Evolutionary conservation across 1,284 basidiomycete genomes (phyloP).

Genomic region (Exsudoporus floridanus): DNA sequence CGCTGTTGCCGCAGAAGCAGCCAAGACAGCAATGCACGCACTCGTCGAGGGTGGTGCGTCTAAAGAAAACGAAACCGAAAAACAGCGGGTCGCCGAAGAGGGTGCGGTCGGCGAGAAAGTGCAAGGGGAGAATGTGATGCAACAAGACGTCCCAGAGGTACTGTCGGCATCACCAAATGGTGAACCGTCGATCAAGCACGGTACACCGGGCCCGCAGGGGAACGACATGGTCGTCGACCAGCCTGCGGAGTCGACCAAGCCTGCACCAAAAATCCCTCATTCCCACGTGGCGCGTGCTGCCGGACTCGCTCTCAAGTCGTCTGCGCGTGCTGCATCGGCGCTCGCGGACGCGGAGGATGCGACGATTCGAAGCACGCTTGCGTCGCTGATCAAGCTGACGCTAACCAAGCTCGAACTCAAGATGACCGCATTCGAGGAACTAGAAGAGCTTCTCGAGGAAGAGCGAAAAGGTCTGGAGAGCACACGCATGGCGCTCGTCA

Average conservation of each 20-base stretch:
- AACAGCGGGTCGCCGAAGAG: conserved; percentile 28
- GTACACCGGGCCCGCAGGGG: conserved; percentile 22
- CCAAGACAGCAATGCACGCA: conserved; percentile 85
- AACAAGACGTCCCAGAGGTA: conserved; percentile 25
- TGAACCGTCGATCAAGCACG: conserved; percentile 17
- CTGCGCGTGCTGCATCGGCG: conserved; percentile 81
- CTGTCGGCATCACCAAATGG: conserved; percentile 16
- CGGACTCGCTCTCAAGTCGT: conserved; percentile 82
- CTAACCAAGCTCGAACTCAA: conserved; percentile 93
- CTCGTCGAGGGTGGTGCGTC: conserved; percentile 49
- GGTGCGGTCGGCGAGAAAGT: conserved; percentile 29
- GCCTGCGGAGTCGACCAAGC: conserved; percentile 43
- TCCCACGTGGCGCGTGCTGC: conserved; percentile 81
- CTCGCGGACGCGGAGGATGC: conserved; percentile 86
- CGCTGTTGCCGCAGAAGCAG: conserved; percentile 89
- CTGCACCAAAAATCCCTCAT: conserved; percentile 57
- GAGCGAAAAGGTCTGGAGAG: conserved; percentile 77
- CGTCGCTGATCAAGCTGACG: conserved; percentile 87
- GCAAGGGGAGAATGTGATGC: conserved; percentile 32
- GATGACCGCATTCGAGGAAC: conserved; percentile 87
- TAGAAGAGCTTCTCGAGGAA: conserved; percentile 86
- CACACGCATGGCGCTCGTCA: conserved; percentile 64
- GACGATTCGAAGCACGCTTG: conserved; percentile 79
- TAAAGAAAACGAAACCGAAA: conserved; percentile 31
- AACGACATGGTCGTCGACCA: conserved; percentile 47